phyloP scores from a whole-genome alignment of 116 monocot species.

The Papilionanthe hybrid region DNA sequence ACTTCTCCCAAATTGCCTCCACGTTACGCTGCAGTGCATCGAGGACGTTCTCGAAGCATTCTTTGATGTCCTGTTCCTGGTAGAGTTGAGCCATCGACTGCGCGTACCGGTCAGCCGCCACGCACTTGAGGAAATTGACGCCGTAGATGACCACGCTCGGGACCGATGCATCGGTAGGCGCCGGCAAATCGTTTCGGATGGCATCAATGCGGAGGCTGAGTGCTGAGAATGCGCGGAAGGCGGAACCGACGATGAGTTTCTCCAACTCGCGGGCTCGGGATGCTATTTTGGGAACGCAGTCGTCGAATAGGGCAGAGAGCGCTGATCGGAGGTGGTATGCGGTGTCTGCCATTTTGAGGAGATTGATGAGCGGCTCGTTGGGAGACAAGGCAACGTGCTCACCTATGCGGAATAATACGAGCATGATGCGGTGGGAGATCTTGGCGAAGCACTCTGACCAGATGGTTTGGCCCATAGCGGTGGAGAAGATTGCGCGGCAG shows the following conservation, averaged over 20 bases:
- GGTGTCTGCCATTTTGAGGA: slow-evolving; percentile 46
- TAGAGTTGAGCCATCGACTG: slow-evolving; percentile 24
- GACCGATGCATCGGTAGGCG: slow-evolving; percentile 22
- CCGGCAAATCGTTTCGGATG: slow-evolving; percentile 15
- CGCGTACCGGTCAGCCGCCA: slow-evolving; percentile 18
- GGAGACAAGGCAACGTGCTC: slow-evolving; percentile 42
- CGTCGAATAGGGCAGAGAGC: slow-evolving; percentile 26
- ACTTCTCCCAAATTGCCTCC: slow-evolving; percentile 22
- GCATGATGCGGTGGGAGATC: slow-evolving; percentile 43
- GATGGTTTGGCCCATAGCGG: slow-evolving; percentile 24
- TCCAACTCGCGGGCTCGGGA: slow-evolving; percentile 38
- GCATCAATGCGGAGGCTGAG: slow-evolving; percentile 11
- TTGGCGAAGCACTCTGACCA: slow-evolving; percentile 51
- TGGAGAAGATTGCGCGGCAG: slow-evolving; percentile 20
- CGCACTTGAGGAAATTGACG: slow-evolving; percentile 42
- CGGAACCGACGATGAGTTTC: slow-evolving; percentile 36
- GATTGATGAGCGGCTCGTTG: slow-evolving; percentile 52
- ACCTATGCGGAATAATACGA: slow-evolving; percentile 49
- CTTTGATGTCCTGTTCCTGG: slow-evolving; percentile 13
- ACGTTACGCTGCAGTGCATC: slow-evolving; percentile 37
- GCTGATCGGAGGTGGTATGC: slow-evolving; percentile 12
- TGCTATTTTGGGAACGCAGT: slow-evolving; percentile 30
- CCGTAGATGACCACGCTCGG: slow-evolving; percentile 34
- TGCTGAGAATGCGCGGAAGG: slow-evolving; percentile 37
- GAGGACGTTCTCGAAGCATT: slow-evolving; percentile 18